Base-by-base conservation (phyloP, 768 basidiomycete genomes). In the Lyophyllum semitale region DNA sequence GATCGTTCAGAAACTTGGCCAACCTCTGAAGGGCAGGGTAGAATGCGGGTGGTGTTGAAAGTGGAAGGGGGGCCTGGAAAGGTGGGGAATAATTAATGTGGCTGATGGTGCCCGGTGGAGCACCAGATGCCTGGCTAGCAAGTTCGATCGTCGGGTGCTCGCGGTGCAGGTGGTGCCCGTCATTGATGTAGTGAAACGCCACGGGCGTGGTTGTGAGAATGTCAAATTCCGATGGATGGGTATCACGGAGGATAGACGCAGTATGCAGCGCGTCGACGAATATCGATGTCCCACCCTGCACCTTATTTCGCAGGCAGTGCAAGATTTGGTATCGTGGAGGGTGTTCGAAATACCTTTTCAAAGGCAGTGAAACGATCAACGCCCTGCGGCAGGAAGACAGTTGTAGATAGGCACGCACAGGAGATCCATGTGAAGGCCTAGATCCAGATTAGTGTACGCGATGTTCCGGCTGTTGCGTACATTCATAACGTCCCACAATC, bases 21-120 rank as follows among this genome's bases (percentile, higher is more conserved):
- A 94, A 98, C 15, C 71, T 68, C 3, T 66, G 59, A 3, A 98
- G 73, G 4, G 91, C 89, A 1, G 72, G 62, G 63, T 87, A 90
- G 62, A 92, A 88, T 29, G 69, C 69, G 6, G 66, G 57, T 0
- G 85, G 81, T 3, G 87, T 86, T 29, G 71, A 65, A 18, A 80
- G 65, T 0, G 80, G 75, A 8, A 94, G 76, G 0, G 92, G 88
- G 0, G 89, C 94, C 72, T 96, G 94, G 80, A 98, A 98, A 0
- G 95, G 95, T 0, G 96, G 96, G 1, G 91, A 89, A 70, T 96
- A 98, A 72, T 95, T 98, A 64, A 98, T 81, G 56, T 88, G 80
- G 41, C 73, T 71, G 61, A 96, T 79, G 8, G 63, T 65, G 23
- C 61, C 65, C 33, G 48, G 46, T 23, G 58, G 44, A 38, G 23